Base-by-base conservation (phyloP, 345 rosid species). In the Excoecaria cochinchinensis region DNA sequence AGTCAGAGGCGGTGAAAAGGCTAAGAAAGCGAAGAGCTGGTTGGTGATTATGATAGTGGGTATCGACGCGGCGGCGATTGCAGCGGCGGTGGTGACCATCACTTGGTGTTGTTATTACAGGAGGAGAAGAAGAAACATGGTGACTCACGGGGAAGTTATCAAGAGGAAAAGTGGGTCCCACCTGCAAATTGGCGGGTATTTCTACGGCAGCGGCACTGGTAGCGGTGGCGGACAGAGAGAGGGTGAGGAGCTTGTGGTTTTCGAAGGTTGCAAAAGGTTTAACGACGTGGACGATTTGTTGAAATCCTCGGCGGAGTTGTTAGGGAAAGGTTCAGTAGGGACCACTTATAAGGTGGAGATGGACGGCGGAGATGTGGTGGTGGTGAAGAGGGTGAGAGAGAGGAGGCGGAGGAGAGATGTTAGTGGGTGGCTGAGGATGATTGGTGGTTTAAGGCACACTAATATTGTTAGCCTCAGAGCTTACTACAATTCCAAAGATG, bases 241-340 rank as follows among this genome's bases (percentile, higher is more conserved):
- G 15, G 61, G 61, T 8, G 80, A 70, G 69, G 74, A 75, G 60
- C 69, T 86, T 84, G 85, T 82, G 72, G 72, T 78, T 47, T 84
- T 86, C 61, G 89, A 76, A 19, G 85, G 84, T 62, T 78, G 83
- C 62, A 82, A 82, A 40, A 73, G 84, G 11, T 80, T 82, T 19
- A 44, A 25, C 6, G 74, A 50, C 9, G 85, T 80, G 65, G 80
- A 77, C 3, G 87, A 86, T 61, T 75, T 86, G 80, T 68, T 86
- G 50, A 80, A 77, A 50, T 78, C 87, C 3, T 86, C 89, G 5
- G 87, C 89, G 17, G 89, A 86, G 53, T 63, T 86, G 81, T 73
- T 86, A 63, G 89, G 89, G 60, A 86, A 80, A 69, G 89, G 89
- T 14, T 19, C 71, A 6, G 74, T 67, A 63, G 89, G 89, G 58